Evolutionary conservation across 345 rosid species (phyloP), one percentile per base, ranked within the genome.

Genomic region (Brassica juncea): DNA sequence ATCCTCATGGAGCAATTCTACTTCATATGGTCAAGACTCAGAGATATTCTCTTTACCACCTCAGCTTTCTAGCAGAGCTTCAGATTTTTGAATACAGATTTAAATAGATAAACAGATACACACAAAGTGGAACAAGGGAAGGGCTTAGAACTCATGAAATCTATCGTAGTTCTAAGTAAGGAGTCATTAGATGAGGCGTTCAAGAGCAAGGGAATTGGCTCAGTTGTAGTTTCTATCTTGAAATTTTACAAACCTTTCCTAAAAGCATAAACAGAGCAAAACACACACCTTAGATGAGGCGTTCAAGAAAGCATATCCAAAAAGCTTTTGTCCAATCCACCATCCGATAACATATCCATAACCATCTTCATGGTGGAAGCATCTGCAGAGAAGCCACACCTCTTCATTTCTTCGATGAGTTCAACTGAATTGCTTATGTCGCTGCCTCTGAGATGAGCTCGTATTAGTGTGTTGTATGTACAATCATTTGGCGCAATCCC

Each of bases 401-500:
- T 66, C 55, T 66, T 66, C 55, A 21, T 67, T 21, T 67, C 32
- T 67, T 39, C 55, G 0, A 67, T 39, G 3, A 21, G 32, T 39
- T 39, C 1, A 23, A 2, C 70, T 21, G 57, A 67, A 6, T 2
- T 12, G 10, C 0, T 25, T 25, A 25, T 1, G 35, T 6, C 58
- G 1, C 58, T 2, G 1, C 14, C 58, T 27, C 34, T 2, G 35
- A 68, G 72, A 68, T 68, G 23, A 6, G 37, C 59, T 2, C 72
- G 5, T 12, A 68, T 68, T 0, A 68, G 23, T 44, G 12, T 44
- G 21, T 44, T 68, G 37, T 68, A 68, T 1, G 82, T 64, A 32
- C 71, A 39, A 19, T n/a, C 8, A 63, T 57, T 6, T 21, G 79
- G 82, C 2, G 27, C 25, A 62, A 57, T 31, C 44, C 79, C 76